Evolutionary conservation across 148 eudicot genomes (phyloP).

Genomic region (Spergularia bocconei): DNA sequence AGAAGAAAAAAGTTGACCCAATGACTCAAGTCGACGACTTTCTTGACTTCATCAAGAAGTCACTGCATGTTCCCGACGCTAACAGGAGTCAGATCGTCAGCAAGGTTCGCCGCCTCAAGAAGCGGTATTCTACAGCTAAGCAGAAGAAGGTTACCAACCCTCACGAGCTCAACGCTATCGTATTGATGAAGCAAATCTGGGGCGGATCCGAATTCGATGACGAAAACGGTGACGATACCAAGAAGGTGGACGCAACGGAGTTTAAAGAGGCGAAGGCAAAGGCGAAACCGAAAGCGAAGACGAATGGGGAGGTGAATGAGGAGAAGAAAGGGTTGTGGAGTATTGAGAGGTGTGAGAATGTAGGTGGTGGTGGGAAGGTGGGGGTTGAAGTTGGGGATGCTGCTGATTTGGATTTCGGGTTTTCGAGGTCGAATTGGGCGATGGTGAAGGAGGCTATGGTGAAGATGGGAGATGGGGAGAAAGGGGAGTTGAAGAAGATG

Average conservation of each 20-base stretch:
- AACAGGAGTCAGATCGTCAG: conserved; percentile 35
- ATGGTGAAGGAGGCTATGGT: too few relatives aligned
- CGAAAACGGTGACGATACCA: not conserved
- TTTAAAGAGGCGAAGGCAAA: not conserved
- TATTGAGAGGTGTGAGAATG: too few relatives aligned
- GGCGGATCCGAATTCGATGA: not conserved
- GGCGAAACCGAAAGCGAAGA: not conserved
- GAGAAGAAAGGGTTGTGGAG: too few relatives aligned
- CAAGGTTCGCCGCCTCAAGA: conserved; percentile 41
- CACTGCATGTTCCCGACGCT: conserved; percentile 28
- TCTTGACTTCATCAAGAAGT: conserved; percentile 33
- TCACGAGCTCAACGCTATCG: conserved; percentile 33
- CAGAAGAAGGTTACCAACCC: conserved; percentile 29
- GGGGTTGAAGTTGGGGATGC: too few relatives aligned
- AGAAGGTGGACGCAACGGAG: not conserved
- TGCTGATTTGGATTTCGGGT: too few relatives aligned
- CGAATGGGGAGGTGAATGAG: too few relatives aligned
- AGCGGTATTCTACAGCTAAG: conserved; percentile 30
- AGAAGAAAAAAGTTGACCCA: conserved; percentile 31
- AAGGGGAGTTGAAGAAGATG: too few relatives aligned
- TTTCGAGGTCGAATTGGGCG: too few relatives aligned
- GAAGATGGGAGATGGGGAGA: too few relatives aligned
- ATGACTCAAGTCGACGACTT: conserved; percentile 30
- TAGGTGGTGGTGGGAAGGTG: too few relatives aligned
- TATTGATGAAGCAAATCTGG: conserved; percentile 47